Evolutionary conservation across 2,329 filamentous ascomycete genomes (phyloP), one percentile per base, ranked within the genome.

Genomic region (Lecanosticta acicola): DNA sequence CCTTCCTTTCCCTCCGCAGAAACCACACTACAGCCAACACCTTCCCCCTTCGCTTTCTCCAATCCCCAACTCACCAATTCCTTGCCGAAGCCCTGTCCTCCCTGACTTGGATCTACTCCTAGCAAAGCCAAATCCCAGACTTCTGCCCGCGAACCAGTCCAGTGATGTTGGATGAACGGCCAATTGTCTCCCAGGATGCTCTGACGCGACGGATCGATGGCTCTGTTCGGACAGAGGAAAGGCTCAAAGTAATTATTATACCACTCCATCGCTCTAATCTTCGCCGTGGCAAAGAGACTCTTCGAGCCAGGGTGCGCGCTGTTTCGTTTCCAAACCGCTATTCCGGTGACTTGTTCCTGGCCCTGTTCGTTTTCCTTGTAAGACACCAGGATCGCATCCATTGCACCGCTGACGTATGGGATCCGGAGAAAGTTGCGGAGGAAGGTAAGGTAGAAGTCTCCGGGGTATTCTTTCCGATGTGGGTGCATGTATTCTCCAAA

Each of bases 21-120:
- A 3, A 61, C 54, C 19, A 61, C 54, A 41, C 56, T 57, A 13
- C 54, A 54, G 16, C 66, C 52, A 39, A 83, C 83, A 76, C 76
- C 84, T 56, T 77, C 76, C 37, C 35, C 32, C 38, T 39, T 57
- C 34, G 61, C 59, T 8, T 46, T 37, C 38, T 59, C 59, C n/a
- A 63, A 55, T 3, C 61, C 61, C 51, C 57, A 63, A 33, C 32
- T 39, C 2, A 59, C 55, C 13, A 64, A 45, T n/a, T 53, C 42
- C 19, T 50, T 46, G 1, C 60, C 61, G 18, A 57, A 53, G 0
- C 61, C 61, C 26, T 54, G 49, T 3, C 55, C 48, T 8, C 55
- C 46, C 5, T 45, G 46, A 3, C 41, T 26, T 1, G 60, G 56
- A 40, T 55, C 55, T 1, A 62, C 56, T 11, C 55, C 60, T 1